Evolutionary conservation across 345 rosid species (phyloP).

Genomic region (Salix udensis): DNA sequence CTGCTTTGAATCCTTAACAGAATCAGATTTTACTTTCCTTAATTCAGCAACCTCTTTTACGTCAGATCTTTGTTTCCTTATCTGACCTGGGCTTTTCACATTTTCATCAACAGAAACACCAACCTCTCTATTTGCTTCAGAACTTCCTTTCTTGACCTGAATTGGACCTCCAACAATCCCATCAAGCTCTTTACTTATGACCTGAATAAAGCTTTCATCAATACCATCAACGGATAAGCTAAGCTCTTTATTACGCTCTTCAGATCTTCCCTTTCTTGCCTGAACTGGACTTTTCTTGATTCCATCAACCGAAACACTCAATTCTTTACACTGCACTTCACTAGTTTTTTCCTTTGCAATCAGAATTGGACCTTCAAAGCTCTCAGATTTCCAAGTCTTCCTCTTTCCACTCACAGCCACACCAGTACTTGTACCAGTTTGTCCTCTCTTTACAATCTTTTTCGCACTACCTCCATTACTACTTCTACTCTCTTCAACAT

Average conservation of each 20-base stretch:
- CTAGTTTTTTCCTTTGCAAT: conserved; percentile 28
- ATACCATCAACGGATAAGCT: conserved; percentile 17
- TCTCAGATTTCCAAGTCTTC: conserved; percentile 60
- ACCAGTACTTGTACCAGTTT: conserved; percentile 4
- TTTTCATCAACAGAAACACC: conserved; percentile 26
- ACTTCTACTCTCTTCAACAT: neutral
- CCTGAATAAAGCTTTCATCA: conserved; percentile 19
- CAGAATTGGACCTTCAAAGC: conserved; percentile 42
- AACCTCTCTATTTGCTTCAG: conserved; percentile 30
- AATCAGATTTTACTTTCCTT: conserved; percentile 20
- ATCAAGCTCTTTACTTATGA: conserved; percentile 17
- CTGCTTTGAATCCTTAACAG: conserved; percentile 10
- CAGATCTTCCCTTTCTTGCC: conserved; percentile 29
- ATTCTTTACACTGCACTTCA: conserved; percentile 21
- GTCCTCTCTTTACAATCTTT: conserved; percentile 21
- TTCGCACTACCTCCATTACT: conserved; percentile 3
- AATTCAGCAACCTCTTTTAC: conserved; percentile 9
- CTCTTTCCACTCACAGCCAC: conserved; percentile 48
- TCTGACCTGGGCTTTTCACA: conserved; percentile 25
- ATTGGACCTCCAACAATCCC: conserved; percentile 13
- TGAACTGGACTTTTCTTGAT: conserved; percentile 33
- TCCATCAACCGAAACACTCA: conserved; percentile 34
- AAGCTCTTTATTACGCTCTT: conserved; percentile 16
- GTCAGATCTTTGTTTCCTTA: conserved; percentile 41
- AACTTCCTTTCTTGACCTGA: conserved; percentile 45